A percentile compares a stretch with the other conserved stretches of the same genome.
Conservation (phyloP, 352 stramenopile species). For the Phytophthora melonis region DNA sequence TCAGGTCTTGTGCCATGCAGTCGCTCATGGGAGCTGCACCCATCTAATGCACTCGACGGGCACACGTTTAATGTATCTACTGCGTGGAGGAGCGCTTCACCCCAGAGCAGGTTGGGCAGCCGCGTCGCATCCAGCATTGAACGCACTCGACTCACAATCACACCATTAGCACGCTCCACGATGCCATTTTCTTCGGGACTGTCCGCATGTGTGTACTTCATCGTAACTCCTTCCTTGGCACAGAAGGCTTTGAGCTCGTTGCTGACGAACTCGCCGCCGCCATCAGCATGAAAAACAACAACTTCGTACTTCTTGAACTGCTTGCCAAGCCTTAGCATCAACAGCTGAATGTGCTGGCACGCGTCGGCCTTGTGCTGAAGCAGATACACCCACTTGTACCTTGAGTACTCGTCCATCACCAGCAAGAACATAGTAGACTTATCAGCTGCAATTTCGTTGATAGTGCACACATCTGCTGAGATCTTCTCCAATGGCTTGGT, state of each 20-base stretch:
- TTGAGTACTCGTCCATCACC: not conserved
- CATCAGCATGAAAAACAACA: too few species aligned
- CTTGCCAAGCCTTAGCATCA: not conserved
- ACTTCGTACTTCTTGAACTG: not conserved
- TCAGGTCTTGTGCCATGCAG: not conserved
- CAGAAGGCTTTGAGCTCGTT: not conserved
- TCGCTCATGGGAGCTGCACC: not conserved
- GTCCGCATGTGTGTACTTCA: not conserved
- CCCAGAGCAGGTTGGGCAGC: slow-evolving; percentile 4
- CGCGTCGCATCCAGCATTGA: not conserved
- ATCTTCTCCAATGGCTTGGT: not conserved
- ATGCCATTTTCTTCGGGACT: slow-evolving; percentile 4
- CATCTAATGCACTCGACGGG: not conserved
- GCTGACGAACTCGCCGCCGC: not conserved
- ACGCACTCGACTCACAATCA: not conserved
- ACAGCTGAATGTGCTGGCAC: not conserved
- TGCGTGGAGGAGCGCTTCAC: slow-evolving; percentile 1
- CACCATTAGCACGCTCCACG: not conserved
- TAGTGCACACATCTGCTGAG: not conserved
- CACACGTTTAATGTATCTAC: slow-evolving; percentile 3
- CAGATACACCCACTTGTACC: slow-evolving; percentile 6
- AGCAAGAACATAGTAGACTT: not conserved
- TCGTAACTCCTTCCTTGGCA: not conserved
- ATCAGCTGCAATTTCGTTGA: slow-evolving; percentile 3
- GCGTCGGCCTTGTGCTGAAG: not conserved